A percentile compares a stretch with the other conserved stretches of the same genome.
phyloP scores from a whole-genome alignment of 2,329 filamentous ascomycete genomes.

The Aspergillus sp. region DNA sequence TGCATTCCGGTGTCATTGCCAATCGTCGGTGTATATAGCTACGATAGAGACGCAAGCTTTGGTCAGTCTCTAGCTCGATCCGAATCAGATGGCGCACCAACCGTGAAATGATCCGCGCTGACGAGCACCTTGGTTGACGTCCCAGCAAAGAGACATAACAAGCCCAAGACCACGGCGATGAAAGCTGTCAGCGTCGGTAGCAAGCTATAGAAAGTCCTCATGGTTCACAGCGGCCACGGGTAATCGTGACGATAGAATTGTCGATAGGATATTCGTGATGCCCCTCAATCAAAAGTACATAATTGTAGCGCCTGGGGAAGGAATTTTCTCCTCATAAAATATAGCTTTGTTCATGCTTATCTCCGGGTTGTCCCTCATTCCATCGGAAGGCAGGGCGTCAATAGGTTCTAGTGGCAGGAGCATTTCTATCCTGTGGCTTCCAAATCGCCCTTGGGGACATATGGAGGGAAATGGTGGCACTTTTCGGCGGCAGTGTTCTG shows the following conservation, averaged over 20 bases:
- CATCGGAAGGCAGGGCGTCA: neutral
- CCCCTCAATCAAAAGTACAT: neutral
- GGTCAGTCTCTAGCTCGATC: conserved; percentile 26
- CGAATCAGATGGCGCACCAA: conserved; percentile 26
- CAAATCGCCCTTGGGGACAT: neutral
- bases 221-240: neutral
- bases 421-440: neutral
- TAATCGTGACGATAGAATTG: neutral
- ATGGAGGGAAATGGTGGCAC: neutral
- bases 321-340: neutral
- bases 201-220: conserved; percentile 25
- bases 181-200: conserved; percentile 52
- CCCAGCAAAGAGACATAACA: conserved; percentile 62
- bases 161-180: conserved; percentile 55
- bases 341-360: neutral
- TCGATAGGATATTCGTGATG: neutral
- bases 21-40: conserved; percentile 36
- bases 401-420: neutral
- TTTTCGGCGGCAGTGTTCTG: neutral
- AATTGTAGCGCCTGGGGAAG: neutral
- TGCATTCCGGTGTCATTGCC: conserved; percentile 52
- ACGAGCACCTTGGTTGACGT: conserved; percentile 56
- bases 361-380: neutral
- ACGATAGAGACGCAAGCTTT: conserved; percentile 15
- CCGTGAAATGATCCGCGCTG: conserved; percentile 56